A percentile compares a stretch with the other conserved stretches of the same genome.
These are phyloP conservation scores for Herpetomonas tarakana DNA, from an alignment of 208 protist species.

Conservation along the genomic window DNA sequence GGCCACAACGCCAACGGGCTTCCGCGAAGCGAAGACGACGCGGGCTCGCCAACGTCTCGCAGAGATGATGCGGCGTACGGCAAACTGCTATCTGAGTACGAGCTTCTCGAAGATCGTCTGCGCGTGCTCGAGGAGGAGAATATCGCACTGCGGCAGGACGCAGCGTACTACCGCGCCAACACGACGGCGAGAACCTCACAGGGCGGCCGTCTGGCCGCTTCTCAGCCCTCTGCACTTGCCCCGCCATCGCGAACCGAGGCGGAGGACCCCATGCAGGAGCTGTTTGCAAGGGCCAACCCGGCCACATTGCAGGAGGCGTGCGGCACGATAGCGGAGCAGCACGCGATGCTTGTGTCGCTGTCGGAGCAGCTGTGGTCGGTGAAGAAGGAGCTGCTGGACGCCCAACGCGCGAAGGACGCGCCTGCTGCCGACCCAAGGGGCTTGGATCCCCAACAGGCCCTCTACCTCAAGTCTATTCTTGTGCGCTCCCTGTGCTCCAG, in stretches of 20 bases:
- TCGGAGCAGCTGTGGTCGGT: slow-evolving; percentile 37
- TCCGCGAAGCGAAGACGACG: neutral
- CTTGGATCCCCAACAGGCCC: slow-evolving; percentile 52
- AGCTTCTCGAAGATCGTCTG: slow-evolving; percentile 38
- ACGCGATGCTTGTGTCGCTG: slow-evolving; percentile 21
- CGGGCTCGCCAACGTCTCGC: neutral
- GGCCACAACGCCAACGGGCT: too few relatives aligned
- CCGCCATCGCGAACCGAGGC: too few relatives aligned
- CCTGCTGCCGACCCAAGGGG: slow-evolving; percentile 4
- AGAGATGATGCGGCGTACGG: slow-evolving; percentile 43
- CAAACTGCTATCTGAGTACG: slow-evolving; percentile 50
- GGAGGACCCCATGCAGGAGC: neutral
- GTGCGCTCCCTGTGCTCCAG: slow-evolving; percentile 67
- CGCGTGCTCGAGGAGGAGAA: slow-evolving; percentile 17
- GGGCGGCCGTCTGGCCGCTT: too few relatives aligned
- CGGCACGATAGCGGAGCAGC: slow-evolving; percentile 24
- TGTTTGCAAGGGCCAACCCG: neutral
- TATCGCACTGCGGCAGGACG: slow-evolving; percentile 1
- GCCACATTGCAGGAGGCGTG: slow-evolving; percentile 27
- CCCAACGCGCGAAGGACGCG: slow-evolving; percentile 11
- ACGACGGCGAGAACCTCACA: too few relatives aligned
- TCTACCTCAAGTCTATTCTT: slow-evolving; percentile 70
- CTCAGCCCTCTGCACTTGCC: too few relatives aligned
- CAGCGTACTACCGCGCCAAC: neutral
- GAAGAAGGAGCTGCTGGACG: slow-evolving; percentile 35